Evolutionary conservation across 257 asterid genomes (phyloP), one percentile per base, ranked within the genome.

Genomic region (Craterostigma plantagineum): DNA sequence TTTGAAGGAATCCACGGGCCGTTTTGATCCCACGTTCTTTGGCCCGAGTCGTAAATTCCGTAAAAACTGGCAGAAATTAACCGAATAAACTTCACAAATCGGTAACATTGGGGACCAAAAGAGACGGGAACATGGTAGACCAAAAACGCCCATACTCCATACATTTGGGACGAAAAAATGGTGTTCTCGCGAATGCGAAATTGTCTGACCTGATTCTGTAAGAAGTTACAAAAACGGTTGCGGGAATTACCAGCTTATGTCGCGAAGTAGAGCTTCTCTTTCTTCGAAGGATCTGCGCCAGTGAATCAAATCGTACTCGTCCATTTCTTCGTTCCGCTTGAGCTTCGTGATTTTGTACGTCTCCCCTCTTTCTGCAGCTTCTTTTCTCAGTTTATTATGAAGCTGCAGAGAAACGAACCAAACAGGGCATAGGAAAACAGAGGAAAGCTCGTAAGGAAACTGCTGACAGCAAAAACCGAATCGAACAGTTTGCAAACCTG

Each of bases 271-370:
- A 57, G 97, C 68, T 69, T 87, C 97, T 70, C 97, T 73, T 66
- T 87, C 97, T 67, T 87, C 97, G 30, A 69, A 58, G 43, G 97
- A 87, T 58, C 95, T 85, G 16, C 90, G 92, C 93, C 95, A 87
- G 57, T 87, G 97, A 58, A 87, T 68, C 11, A 76, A 67, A 54
- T 87, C 97, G 34, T 87, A 87, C 46, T 87, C 95, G 57, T 87
- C 84, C 97, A 87, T 82, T 60, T 87, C 97, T 61, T 69, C 72
- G 30, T 87, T 87, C 53, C 97, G 81, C 61, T 78, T 65, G 44
- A 87, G 54, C 66, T 46, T 73, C 18, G 69, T 53, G 55, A 87
- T 57, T 65, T 68, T 67, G 75, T 73, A 79, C 30, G 45, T 54
- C 65, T 87, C 90, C 45, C 95, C 95, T 48, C 82, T 69, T 63